phyloP scores from a whole-genome alignment of 2,329 filamentous ascomycete species.

The Venturia effusa region DNA sequence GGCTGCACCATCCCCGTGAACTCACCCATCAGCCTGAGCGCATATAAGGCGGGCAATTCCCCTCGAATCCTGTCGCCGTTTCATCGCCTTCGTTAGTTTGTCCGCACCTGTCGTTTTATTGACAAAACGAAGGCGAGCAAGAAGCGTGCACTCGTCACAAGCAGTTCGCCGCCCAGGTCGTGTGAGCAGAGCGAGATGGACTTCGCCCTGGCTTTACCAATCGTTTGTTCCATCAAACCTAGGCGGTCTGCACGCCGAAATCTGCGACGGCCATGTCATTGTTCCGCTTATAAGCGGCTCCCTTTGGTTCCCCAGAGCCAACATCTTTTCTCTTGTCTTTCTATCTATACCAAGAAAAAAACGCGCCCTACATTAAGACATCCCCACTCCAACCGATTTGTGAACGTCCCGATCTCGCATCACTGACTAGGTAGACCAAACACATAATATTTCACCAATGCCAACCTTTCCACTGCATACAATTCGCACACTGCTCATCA shows the following conservation, averaged over 20 bases:
- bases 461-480: background rate
- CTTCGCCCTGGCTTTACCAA: too few relatives aligned
- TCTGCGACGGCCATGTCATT: background rate
- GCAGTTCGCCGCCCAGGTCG: background rate
- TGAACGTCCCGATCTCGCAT: background rate
- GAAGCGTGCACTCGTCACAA: background rate
- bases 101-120: too few relatives aligned
- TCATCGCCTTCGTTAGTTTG: too few relatives aligned
- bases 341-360: background rate
- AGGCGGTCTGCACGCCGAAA: background rate
- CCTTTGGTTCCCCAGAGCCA: background rate
- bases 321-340: background rate
- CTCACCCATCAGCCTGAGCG: background rate
- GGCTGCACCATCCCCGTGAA: background rate
- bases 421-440: background rate
- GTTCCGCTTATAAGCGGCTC: background rate
- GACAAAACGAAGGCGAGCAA: too few relatives aligned
- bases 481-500: background rate
- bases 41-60: background rate
- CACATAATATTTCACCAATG: background rate
- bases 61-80: background rate
- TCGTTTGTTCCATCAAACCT: background rate
- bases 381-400: background rate
- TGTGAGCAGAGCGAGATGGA: background rate
- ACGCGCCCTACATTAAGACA: background rate